Conservation (phyloP, 257 asterid genomes). For the Plantago elongata region DNA sequence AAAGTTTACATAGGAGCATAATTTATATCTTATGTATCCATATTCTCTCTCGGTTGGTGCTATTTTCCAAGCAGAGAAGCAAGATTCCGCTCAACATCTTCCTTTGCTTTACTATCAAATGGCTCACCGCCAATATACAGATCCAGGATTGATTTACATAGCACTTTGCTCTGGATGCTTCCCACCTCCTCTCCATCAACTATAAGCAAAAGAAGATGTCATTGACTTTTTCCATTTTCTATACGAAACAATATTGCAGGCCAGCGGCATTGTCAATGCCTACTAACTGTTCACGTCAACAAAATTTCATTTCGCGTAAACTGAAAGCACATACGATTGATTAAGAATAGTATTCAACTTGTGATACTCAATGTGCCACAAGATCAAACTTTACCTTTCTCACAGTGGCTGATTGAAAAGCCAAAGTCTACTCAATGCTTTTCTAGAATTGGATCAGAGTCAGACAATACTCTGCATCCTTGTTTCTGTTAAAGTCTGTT, state of each 20-base stretch:
- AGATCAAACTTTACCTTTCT: background rate
- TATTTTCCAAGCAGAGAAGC: slow-evolving; percentile 57
- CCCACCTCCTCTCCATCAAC: slow-evolving; percentile 92
- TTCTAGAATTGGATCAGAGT: too few relatives aligned
- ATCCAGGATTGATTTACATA: slow-evolving; percentile 76
- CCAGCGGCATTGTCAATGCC: background rate
- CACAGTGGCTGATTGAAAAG: too few relatives aligned
- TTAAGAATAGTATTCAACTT: background rate
- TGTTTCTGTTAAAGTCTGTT: too few relatives aligned
- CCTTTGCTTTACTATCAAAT: slow-evolving; percentile 79
- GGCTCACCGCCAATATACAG: slow-evolving; percentile 81
- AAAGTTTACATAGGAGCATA: too few relatives aligned
- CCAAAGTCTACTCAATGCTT: too few relatives aligned
- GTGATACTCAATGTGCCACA: background rate
- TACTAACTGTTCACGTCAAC: background rate
- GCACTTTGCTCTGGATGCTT: slow-evolving; percentile 66
- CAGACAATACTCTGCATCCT: too few relatives aligned
- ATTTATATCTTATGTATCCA: background rate
- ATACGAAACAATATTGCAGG: background rate
- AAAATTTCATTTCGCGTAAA: background rate
- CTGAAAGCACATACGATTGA: background rate
- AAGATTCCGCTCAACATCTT: slow-evolving; percentile 61
- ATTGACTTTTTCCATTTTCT: background rate
- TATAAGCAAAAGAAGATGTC: slow-evolving; percentile 26
- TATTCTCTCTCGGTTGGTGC: slow-evolving; percentile 4